Conservation (phyloP, 2,329 filamentous ascomycete species). For the Neofusicoccum parvum region DNA sequence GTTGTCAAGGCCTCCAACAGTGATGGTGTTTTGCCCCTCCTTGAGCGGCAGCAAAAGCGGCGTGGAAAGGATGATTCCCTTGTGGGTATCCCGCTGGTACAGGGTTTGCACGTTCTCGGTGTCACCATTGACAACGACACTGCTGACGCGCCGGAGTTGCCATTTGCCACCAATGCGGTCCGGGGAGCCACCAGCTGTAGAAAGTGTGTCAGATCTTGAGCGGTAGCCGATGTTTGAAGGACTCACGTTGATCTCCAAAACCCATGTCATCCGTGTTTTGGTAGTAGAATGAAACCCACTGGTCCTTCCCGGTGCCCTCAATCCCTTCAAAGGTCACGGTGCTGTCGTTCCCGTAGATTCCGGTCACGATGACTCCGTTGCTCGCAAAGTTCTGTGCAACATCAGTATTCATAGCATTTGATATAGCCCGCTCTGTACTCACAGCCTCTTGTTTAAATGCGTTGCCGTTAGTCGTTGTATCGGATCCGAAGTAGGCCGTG, state of each 20-base stretch:
- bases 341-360: constrained; percentile 59
- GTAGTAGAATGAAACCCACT: constrained; percentile 62
- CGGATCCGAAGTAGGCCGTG: constrained; percentile 49
- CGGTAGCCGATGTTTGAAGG: neutral
- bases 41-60: constrained; percentile 57
- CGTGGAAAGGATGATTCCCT: constrained; percentile 62
- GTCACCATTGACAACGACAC: constrained; percentile 60
- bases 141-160: constrained; percentile 62
- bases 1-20: constrained; percentile 60
- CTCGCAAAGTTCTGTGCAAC: constrained; percentile 47
- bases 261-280: constrained; percentile 64
- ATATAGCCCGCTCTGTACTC: neutral
- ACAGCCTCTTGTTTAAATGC: constrained; percentile 58
- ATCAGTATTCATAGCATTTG: neutral
- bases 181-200: constrained; percentile 53
- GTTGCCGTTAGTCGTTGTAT: constrained; percentile 50
- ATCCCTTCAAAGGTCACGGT: constrained; percentile 55
- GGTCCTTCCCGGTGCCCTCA: constrained; percentile 53
- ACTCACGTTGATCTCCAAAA: constrained; percentile 51
- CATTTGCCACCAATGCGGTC: constrained; percentile 63
- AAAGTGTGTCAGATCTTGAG: neutral
- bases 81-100: constrained; percentile 59
- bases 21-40: constrained; percentile 60
- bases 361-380: constrained; percentile 51
- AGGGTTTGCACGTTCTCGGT: constrained; percentile 53